Evolutionary conservation across 1,139 yeast genomes (phyloP).

Genomic region (Suhomyces kunorum): DNA sequence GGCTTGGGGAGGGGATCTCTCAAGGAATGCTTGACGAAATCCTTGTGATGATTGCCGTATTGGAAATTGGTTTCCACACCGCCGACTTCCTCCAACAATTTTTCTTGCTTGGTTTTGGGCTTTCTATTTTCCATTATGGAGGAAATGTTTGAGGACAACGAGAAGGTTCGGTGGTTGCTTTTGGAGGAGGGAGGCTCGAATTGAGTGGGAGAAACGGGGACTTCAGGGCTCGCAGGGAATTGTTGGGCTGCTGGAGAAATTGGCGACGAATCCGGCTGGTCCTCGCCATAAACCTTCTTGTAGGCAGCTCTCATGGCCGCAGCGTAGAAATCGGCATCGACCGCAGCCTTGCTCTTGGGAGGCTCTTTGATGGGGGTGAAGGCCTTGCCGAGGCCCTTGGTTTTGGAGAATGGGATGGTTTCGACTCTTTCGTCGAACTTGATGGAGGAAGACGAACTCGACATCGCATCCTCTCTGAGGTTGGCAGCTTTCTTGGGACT

Average conservation of each 20-base stretch:
- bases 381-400: slow-evolving; percentile 6
- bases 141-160: slow-evolving; percentile 12
- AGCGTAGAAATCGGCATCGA: slow-evolving; percentile 28
- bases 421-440: slow-evolving; percentile 43
- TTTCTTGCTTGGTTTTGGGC: slow-evolving; percentile 3
- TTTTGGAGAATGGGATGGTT: slow-evolving; percentile 32
- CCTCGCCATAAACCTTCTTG: slow-evolving; percentile 41
- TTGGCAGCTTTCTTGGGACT: not conserved
- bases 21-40: slow-evolving; percentile 41
- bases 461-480: slow-evolving; percentile 7
- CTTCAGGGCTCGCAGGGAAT: not conserved
- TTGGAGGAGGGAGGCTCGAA: slow-evolving; percentile 4
- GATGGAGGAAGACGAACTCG: slow-evolving; percentile 32
- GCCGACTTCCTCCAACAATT: slow-evolving; percentile 15
- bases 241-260: not conserved
- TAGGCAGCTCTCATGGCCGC: slow-evolving; percentile 46
- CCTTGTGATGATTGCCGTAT: slow-evolving; percentile 43
- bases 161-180: slow-evolving; percentile 7
- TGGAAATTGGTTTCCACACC: slow-evolving; percentile 35
- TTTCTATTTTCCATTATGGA: slow-evolving; percentile 5
- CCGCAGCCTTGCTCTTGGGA: slow-evolving; percentile 9
- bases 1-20: slow-evolving; percentile 22
- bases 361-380: slow-evolving; percentile 8
- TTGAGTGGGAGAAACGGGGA: slow-evolving; percentile 7
- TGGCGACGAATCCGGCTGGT: slow-evolving; percentile 2